phyloP scores from a whole-genome alignment of 2,329 filamentous ascomycete genomes.

The Talaromyces marneffei region DNA sequence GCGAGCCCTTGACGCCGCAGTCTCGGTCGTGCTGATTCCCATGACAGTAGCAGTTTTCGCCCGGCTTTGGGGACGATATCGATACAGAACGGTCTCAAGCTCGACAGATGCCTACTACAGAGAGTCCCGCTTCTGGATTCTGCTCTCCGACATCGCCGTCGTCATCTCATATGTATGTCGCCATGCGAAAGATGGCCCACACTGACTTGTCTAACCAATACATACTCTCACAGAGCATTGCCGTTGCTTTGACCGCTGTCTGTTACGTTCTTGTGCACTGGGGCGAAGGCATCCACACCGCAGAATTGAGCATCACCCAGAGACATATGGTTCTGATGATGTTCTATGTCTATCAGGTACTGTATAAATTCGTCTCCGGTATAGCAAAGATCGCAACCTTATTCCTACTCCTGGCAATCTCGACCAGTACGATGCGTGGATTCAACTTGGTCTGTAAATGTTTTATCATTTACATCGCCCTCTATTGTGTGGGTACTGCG shows the following conservation, averaged over 20 bases:
- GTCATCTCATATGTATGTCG: neutral
- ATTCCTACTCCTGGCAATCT: neutral
- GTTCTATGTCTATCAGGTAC: conserved; percentile 6
- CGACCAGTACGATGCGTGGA: neutral
- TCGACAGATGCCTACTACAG: neutral
- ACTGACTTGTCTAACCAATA: neutral
- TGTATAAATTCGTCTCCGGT: conserved; percentile 6
- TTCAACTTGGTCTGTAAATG: conserved; percentile 3
- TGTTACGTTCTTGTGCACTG: neutral
- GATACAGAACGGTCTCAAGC: conserved; percentile 1
- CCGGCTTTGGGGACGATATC: conserved; percentile 5
- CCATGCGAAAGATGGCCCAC: neutral
- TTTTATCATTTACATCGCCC: conserved; percentile 3
- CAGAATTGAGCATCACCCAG: neutral
- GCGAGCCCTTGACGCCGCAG: neutral
- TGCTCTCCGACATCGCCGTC: conserved; percentile 2
- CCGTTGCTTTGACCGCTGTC: conserved; percentile 2
- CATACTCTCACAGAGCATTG: neutral
- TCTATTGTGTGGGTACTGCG: neutral
- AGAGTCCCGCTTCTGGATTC: conserved; percentile 5
- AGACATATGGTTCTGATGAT: neutral
- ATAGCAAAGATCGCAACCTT: conserved; percentile 3
- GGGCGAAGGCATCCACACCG: conserved; percentile 3
- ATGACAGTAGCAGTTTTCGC: conserved; percentile 2
- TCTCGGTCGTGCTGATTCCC: neutral